A percentile compares a stretch with the other conserved stretches of the same genome.
Conservation (phyloP, 2,329 filamentous ascomycete genomes). For the Allantophomopsis lycopodina region DNA sequence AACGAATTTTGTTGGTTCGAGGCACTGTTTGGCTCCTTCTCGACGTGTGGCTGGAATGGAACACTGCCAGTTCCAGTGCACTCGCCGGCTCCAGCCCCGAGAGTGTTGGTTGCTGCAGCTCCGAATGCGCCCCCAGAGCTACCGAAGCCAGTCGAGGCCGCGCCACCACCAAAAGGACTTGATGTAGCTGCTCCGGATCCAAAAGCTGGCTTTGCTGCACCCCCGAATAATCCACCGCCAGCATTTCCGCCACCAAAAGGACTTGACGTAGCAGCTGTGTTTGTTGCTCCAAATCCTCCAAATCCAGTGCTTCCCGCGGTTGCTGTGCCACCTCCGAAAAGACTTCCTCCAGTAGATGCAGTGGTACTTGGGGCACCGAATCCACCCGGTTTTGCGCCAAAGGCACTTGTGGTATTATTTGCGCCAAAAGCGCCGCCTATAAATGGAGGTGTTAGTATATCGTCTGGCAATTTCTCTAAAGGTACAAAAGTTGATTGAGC, state of each 20-base stretch:
- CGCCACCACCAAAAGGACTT: slow-evolving; percentile 14
- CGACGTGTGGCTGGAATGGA: slow-evolving; percentile 54
- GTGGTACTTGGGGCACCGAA: slow-evolving; percentile 29
- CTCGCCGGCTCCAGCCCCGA: slow-evolving; percentile 35
- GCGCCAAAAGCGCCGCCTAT: slow-evolving; percentile 27
- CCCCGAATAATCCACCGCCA: slow-evolving; percentile 15
- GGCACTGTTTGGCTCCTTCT: slow-evolving; percentile 55
- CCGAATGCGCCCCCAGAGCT: slow-evolving; percentile 26
- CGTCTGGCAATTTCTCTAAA: background rate
- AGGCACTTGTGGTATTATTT: slow-evolving; percentile 11
- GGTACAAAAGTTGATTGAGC: too few species aligned
- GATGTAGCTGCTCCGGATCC: slow-evolving; percentile 17
- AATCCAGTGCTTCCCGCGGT: slow-evolving; percentile 20
- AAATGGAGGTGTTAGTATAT: slow-evolving; percentile 8
- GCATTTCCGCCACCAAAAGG: slow-evolving; percentile 11
- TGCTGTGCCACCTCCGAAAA: slow-evolving; percentile 32
- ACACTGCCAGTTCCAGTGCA: slow-evolving; percentile 55
- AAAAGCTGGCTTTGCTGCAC: slow-evolving; percentile 12
- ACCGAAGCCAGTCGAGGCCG: slow-evolving; percentile 18
- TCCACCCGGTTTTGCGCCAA: slow-evolving; percentile 21
- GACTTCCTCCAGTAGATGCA: slow-evolving; percentile 26
- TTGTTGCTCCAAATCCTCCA: slow-evolving; percentile 11
- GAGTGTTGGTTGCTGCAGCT: slow-evolving; percentile 27
- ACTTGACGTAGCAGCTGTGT: slow-evolving; percentile 7
- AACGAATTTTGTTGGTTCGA: slow-evolving; percentile 47